Evolutionary conservation across 2,329 filamentous ascomycete species (phyloP), one percentile per base, ranked within the genome.

Genomic region (Penicillium decumbens): DNA sequence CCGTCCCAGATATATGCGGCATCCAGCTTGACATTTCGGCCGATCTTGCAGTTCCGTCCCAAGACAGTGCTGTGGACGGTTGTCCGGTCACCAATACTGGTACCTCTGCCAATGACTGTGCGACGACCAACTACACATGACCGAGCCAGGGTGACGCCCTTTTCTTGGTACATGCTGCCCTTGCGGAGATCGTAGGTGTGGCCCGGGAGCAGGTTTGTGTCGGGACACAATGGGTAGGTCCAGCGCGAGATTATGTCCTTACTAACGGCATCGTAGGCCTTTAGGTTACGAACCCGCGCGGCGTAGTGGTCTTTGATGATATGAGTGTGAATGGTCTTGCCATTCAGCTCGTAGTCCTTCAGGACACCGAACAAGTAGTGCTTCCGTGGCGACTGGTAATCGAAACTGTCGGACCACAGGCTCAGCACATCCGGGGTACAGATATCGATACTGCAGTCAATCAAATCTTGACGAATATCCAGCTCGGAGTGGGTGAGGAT

Each of bases 311-410:
- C 82, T 30, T 83, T 80, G 39, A 95, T 77, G 56, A 97, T 85
- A 62, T 97, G 87, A 2, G 89, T 87, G 67, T 96, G 90, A 45
- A 98, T 89, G n/a, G 89, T 90, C 75, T 97, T 95, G 51, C 91
- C 91, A 68, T 97, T 97, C 49, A 97, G 77, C 67, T 98, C 93
- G 75, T 89, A 95, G 68, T 98, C 93, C 73, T 96, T 96, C 46
- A 98, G 75, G 1, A 97, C 90, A 51, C 91, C 91, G 66, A 91
- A 88, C 30, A 98, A 73, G 62, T 95, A 96, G 63, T 95, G 89
- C 62, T 85, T 86, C 47, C 91, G 82, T 1, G 92, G 89, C 6
- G 90, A 80, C 67, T 96, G 90, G 69, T 95, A 97, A 69, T 98
- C 92, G 63, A 97, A 98, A 65, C 91, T 95, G 72, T 98, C 93